Evolutionary conservation across 495 filamentous ascomycete genomes (phyloP).

Genomic region (Bacidia rubella): DNA sequence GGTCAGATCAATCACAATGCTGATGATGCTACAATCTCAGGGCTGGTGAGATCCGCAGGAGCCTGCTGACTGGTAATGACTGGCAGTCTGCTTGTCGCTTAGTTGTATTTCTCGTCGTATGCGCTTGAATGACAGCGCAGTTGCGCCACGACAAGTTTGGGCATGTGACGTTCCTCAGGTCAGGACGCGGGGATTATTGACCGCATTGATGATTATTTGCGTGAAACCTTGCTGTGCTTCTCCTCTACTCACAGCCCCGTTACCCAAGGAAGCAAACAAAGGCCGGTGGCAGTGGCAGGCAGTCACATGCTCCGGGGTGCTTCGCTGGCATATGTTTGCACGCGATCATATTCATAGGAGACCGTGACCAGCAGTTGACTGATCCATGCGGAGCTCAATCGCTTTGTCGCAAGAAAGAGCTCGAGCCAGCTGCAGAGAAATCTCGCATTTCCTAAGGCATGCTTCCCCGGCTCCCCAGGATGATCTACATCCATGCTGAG

Average conservation of each 20-base stretch:
- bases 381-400: neutral
- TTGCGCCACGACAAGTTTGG: too few species aligned
- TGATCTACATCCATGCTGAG: neutral
- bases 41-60: too few species aligned
- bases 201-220: neutral
- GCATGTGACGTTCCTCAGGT: too few species aligned
- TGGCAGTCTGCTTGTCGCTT: neutral
- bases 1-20: too few species aligned
- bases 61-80: neutral
- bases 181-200: neutral
- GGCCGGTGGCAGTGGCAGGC: neutral
- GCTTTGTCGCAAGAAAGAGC: neutral
- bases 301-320: slow-evolving; percentile 1
- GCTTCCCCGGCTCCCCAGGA: slow-evolving; percentile 1
- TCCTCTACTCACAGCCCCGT: neutral
- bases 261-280: neutral
- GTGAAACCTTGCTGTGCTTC: neutral
- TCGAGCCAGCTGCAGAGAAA: neutral
- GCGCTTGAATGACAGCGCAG: slow-evolving; percentile 1
- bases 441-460: neutral
- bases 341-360: slow-evolving; percentile 2
- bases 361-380: neutral
- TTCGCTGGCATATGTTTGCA: slow-evolving; percentile 2
- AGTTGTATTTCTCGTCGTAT: too few species aligned
- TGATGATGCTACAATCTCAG: too few species aligned